Conservation (phyloP, 169 alveolate genomes). For the Eimeria maxima region DNA sequence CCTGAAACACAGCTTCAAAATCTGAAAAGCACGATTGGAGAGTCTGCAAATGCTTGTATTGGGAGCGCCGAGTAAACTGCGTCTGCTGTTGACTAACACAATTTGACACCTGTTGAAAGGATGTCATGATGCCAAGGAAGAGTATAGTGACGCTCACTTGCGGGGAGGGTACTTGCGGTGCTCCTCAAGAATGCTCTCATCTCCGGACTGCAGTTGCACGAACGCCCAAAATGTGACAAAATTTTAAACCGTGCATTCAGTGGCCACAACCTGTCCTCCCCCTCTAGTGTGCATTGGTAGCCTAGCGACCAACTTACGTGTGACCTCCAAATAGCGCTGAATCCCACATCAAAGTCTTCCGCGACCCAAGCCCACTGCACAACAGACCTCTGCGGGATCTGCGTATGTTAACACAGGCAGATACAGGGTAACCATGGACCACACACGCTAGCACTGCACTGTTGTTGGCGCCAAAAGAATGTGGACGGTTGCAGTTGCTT, state of each 20-base stretch:
- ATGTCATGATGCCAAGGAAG: neutral
- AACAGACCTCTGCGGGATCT: conserved; percentile 56
- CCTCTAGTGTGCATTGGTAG: neutral
- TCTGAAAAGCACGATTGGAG: neutral
- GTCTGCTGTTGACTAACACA: neutral
- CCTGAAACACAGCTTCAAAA: conserved; percentile 12
- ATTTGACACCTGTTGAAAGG: neutral
- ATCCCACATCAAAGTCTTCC: conserved; percentile 74
- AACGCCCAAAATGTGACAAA: neutral
- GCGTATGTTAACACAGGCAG: neutral
- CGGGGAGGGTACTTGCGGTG: conserved; percentile 74
- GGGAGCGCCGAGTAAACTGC: neutral
- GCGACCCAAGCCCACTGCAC: conserved; percentile 73
- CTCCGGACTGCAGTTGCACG: conserved; percentile 47
- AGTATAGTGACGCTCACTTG: conserved; percentile 28
- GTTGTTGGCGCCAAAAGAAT: neutral
- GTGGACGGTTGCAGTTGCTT: neutral
- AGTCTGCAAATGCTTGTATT: neutral
- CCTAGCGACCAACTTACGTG: conserved; percentile 23
- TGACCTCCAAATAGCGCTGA: conserved; percentile 75
- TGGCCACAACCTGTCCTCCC: neutral
- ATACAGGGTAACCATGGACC: neutral
- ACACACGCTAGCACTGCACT: neutral
- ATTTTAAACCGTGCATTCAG: neutral
- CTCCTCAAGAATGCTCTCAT: conserved; percentile 63